A percentile compares a stretch with the other conserved stretches of the same genome.
Evolutionary conservation across 768 basidiomycete species (phyloP).

Genomic region (Termitomyces sp.): DNA sequence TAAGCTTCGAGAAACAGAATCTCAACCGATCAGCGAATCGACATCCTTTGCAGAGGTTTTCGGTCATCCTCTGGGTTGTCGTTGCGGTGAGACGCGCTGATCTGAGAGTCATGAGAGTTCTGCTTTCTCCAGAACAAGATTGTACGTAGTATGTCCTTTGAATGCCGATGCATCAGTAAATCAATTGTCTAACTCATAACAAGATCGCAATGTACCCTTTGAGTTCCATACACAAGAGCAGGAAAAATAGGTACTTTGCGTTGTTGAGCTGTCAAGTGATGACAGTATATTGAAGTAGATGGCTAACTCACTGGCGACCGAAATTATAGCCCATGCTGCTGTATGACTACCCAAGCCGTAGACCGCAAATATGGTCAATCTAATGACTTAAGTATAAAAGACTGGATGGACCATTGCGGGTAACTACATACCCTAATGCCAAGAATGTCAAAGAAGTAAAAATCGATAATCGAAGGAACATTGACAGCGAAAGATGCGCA

Average conservation of each 20-base stretch:
- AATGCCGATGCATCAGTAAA: neutral
- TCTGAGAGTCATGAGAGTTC: neutral
- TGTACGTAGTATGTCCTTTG: neutral
- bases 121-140: neutral
- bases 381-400: neutral
- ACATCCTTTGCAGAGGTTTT: neutral
- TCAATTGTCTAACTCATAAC: neutral
- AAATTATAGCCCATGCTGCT: neutral
- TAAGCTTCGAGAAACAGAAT: too few relatives aligned
- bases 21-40: neutral
- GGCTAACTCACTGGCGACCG: neutral
- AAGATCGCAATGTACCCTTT: neutral
- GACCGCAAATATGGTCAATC: neutral
- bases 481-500: neutral
- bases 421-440: neutral
- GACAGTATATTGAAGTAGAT: too few relatives aligned
- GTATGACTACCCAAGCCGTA: neutral
- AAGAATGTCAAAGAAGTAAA: neutral
- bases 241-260: neutral
- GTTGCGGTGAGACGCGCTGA: too few relatives aligned
- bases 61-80: neutral
- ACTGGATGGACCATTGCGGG: neutral
- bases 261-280: too few relatives aligned
- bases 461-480: neutral
- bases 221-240: neutral